Evolutionary conservation across 306 rosid genomes (phyloP), one percentile per base, ranked within the genome.

Genomic region (Cicer bijugum): DNA sequence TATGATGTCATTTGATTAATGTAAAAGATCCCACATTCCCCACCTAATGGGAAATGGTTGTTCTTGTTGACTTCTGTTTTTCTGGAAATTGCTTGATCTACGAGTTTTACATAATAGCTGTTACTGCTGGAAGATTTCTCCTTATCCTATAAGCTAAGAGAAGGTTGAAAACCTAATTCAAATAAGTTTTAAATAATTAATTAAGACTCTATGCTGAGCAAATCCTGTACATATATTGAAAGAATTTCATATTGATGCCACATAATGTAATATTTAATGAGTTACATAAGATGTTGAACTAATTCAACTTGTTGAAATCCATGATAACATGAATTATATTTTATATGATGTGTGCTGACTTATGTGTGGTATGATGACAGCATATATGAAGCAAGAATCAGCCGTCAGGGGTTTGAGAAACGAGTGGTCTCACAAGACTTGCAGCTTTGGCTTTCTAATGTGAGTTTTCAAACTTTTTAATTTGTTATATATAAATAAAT

Each of bases 361-460:
- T 74, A 42, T 69, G 75, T 69, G 69, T 80, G 35, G 35, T 4
- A 28, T 28, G 35, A 28, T 28, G 55, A 55, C 94, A 93, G 98
- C 4, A 86, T 93, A 75, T 80, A 61, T 53, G 87, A 88, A 44
- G 90, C 89, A 68, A 74, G 84, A 85, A 81, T 93, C 80, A 89
- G 80, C 67, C 88, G 96, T 53, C 97, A 93, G 84, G 98, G 98
- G 53, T 91, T 93, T 65, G 98, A 93, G 82, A 93, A 83, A 84
- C 87, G 97, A 76, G 98, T 93, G 74, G 98, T 93, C 79, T 93
- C 98, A 39, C 98, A 88, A 82, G 98, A 93, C 78, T 88, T 81
- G 66, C 84, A 81, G 60, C 84, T 81, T 65, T 81, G 84, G 98
- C 98, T 93, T 56, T 93, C 98, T 39, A 93, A 93, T 73, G 97